Base-by-base conservation (phyloP, 1,139 yeast genomes). In the Pneumocystis jirovecii region DNA sequence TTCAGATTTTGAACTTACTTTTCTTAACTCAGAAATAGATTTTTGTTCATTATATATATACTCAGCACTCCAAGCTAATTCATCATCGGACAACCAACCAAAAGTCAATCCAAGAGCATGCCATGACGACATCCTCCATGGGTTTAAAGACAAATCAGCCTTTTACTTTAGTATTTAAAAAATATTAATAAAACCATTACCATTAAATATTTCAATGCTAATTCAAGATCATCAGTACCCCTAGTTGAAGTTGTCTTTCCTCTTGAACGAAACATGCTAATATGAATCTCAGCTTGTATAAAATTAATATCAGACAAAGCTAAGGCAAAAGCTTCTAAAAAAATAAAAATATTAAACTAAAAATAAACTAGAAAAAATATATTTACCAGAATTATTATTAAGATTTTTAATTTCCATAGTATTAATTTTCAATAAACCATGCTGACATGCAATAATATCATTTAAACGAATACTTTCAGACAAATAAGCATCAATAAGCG, bases 11-110 rank as follows among this genome's bases (percentile, higher is more conserved):
- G 1, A 25, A 12, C 57, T n/a, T 50, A 50, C 57, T 66, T 87
- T 79, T 35, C 62, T 65, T 31, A 60, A 62, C n/a, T 61, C 77
- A 0, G 91, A 90, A 0, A 90, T 86, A 0, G 77, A 74, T 2
- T 77, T 76, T 70, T 87, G 87, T 69, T 86, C 80, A 8, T 87
- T 95, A 0, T 80, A 74, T 50, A 86, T 86, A 56, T 90, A 76
- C 72, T 91, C 97, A 0, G 96, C 86, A 0, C 93, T 87, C 95
- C 96, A 89, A 8, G 89, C 84, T 65, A 93, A 76, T 69, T 89
- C 96, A 74, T 89, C 96, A 69, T 91, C 97, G 0, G 87, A 96
- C 57, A 88, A 77, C 66, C 79, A 85, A 0, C 91, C 86, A 70
- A 83, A 90, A 0, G 95, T 85, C 73, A 86, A 93, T 0, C 95